Percentiles rank a stretch among this genome's conserved stretches.
phyloP scores from a whole-genome alignment of 2,329 filamentous ascomycete genomes.

The Chalara sp. region DNA sequence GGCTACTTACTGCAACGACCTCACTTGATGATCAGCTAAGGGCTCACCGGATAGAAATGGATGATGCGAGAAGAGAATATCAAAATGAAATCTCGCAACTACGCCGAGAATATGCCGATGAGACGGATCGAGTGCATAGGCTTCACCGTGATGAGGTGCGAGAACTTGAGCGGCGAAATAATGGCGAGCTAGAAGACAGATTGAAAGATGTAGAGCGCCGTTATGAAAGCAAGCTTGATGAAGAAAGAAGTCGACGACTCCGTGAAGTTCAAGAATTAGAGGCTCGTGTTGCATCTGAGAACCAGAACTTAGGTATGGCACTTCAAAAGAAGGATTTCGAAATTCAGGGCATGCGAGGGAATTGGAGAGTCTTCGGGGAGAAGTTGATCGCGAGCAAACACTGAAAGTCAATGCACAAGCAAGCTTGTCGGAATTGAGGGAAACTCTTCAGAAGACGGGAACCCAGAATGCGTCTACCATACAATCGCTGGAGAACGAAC shows the following conservation, averaged over 20 bases:
- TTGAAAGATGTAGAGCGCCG: slow-evolving; percentile 25
- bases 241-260: slow-evolving; percentile 50
- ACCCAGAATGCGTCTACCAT: slow-evolving; percentile 54
- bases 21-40: slow-evolving; percentile 42
- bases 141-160: slow-evolving; percentile 64
- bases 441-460: slow-evolving; percentile 37
- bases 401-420: slow-evolving; percentile 28
- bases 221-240: slow-evolving; percentile 48
- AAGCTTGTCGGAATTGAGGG: slow-evolving; percentile 41
- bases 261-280: slow-evolving; percentile 62
- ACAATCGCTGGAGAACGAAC: slow-evolving; percentile 64
- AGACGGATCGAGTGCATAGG: slow-evolving; percentile 51
- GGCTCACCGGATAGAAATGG: slow-evolving; percentile 44
- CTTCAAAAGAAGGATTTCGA: slow-evolving; percentile 44
- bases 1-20: slow-evolving; percentile 39
- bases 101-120: slow-evolving; percentile 40
- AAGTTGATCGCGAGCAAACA: slow-evolving; percentile 57
- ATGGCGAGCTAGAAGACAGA: slow-evolving; percentile 33
- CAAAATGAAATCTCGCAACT: slow-evolving; percentile 50
- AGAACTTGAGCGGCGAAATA: slow-evolving; percentile 54
- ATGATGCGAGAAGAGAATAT: slow-evolving; percentile 46
- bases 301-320: slow-evolving; percentile 26
- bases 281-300: slow-evolving; percentile 40
- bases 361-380: slow-evolving; percentile 39
- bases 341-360: slow-evolving; percentile 40